Evolutionary conservation across 148 eudicot species (phyloP), one percentile per base, ranked within the genome.

Genomic region (Mesembryanthemum crystallinum): DNA sequence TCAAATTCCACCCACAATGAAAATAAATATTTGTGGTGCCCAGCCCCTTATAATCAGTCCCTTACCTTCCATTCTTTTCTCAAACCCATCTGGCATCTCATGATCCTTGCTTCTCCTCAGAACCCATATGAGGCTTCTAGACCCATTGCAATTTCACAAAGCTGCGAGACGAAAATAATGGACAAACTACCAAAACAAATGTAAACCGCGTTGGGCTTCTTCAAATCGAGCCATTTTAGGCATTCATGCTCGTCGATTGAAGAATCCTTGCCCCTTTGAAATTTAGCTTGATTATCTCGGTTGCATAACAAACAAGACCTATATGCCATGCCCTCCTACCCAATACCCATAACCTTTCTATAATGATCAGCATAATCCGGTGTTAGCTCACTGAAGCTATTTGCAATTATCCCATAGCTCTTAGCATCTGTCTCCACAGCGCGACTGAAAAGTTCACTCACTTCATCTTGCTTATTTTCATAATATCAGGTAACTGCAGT

Each of bases 311-410:
- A 83, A 24, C 81, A 76, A 1, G 82, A 17, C 91, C 88, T 1
- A 88, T 30, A 18, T 61, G 74, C 85, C 85, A 83, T n/a, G 70
- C 70, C 39, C 54, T 83, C 37, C 67, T 76, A n/a, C 83, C 83
- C 55, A 67, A 23, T 0, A 67, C 75, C 83, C 55, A 67, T 17
- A 0, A 67, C 75, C 32, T 79, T 30, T 25, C 73, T n/a, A 28
- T 71, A 74, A 49, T 57, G 59, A 35, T 78, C 74, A 37, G 52
- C 79, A 75, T 78, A 82, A 0, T 64, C 77, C 0, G 73, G 67
- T 27, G 78, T 82, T 1, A 82, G 45, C 77, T 78, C 89, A 23
- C 30, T 64, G 58, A 77, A 80, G 61, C 82, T 83, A 24, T 84
- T 83, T 14, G 76, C 52, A 30, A 88, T 63, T 1, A 65, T 43